Conservation (phyloP, 1,284 basidiomycete species). For the Papiliotrema laurentii region DNA sequence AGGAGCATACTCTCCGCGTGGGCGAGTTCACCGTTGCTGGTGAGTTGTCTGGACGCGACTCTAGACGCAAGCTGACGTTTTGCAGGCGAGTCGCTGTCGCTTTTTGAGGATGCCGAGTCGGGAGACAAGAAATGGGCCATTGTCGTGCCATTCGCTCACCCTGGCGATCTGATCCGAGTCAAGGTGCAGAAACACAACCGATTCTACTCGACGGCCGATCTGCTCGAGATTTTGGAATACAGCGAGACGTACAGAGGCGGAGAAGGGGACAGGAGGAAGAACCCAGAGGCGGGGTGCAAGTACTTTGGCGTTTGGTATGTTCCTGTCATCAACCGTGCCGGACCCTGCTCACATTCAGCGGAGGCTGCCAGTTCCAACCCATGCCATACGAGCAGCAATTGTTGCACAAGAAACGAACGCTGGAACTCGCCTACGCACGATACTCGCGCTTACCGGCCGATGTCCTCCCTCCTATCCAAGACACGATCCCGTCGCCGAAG, state of each 20-base stretch:
- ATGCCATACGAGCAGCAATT: constrained; percentile 83
- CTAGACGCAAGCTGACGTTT: not conserved
- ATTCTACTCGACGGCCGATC: constrained; percentile 70
- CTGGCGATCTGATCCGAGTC: constrained; percentile 69
- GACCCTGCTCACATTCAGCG: constrained; percentile 17
- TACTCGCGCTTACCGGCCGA: constrained; percentile 59
- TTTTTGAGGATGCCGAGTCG: constrained; percentile 21
- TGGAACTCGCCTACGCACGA: constrained; percentile 77
- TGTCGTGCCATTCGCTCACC: constrained; percentile 74
- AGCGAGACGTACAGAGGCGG: constrained; percentile 64
- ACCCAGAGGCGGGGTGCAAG: constrained; percentile 57
- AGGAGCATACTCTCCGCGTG: constrained; percentile 66
- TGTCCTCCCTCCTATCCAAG: constrained; percentile 62
- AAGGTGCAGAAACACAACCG: constrained; percentile 61
- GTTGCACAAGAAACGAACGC: constrained; percentile 75
- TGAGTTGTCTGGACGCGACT: constrained; percentile 3
- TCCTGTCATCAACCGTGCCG: not conserved
- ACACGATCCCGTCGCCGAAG: constrained; percentile 79
- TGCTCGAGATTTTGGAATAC: constrained; percentile 64
- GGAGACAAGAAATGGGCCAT: constrained; percentile 63
- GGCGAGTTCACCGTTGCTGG: constrained; percentile 29
- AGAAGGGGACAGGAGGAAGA: constrained; percentile 41
- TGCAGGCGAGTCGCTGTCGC: constrained; percentile 24
- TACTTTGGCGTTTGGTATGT: constrained; percentile 75
- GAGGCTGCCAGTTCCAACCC: constrained; percentile 60